Evolutionary conservation across 2,329 filamentous ascomycete genomes (phyloP).

Genomic region (Madurella fahalii): DNA sequence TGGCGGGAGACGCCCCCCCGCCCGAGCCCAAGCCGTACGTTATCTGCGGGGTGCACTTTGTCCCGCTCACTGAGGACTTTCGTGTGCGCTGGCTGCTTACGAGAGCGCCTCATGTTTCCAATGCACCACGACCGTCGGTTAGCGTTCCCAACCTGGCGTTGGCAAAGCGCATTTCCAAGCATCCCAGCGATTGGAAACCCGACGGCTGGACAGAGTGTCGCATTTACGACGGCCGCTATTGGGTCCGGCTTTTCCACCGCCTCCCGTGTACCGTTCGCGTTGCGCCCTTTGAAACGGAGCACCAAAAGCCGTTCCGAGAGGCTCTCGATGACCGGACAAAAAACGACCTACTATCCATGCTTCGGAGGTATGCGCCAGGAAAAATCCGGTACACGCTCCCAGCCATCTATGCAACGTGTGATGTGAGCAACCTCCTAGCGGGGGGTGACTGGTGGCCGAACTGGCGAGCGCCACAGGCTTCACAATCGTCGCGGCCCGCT

Average conservation of each 20-base stretch:
- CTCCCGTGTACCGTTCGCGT: slow-evolving; percentile 41
- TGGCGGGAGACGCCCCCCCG: slow-evolving; percentile 29
- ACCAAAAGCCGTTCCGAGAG: slow-evolving; percentile 47
- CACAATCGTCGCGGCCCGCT: too few species aligned
- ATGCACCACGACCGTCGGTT: slow-evolving; percentile 31
- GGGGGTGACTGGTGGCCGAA: slow-evolving; percentile 21
- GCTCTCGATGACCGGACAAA: slow-evolving; percentile 33
- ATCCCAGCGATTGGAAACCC: slow-evolving; percentile 26
- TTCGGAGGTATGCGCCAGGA: slow-evolving; percentile 49
- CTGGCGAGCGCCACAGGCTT: neutral
- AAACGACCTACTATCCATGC: slow-evolving; percentile 38
- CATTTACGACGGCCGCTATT: slow-evolving; percentile 60
- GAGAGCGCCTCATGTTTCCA: slow-evolving; percentile 43
- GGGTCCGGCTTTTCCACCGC: slow-evolving; percentile 48
- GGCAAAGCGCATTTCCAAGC: slow-evolving; percentile 8
- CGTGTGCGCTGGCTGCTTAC: slow-evolving; percentile 42
- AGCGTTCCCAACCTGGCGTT: slow-evolving; percentile 19
- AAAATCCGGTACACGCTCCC: slow-evolving; percentile 55
- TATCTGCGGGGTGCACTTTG: slow-evolving; percentile 45
- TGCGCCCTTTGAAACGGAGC: slow-evolving; percentile 42
- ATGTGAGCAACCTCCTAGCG: slow-evolving; percentile 29
- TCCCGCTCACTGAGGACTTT: slow-evolving; percentile 31
- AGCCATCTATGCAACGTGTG: slow-evolving; percentile 45
- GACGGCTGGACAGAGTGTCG: slow-evolving; percentile 32
- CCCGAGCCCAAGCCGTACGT: slow-evolving; percentile 36